Percentiles rank a stretch among this genome's conserved stretches.
Evolutionary conservation across 2,329 filamentous ascomycete species (phyloP).

Genomic region (Dothideomycetidae sp.): DNA sequence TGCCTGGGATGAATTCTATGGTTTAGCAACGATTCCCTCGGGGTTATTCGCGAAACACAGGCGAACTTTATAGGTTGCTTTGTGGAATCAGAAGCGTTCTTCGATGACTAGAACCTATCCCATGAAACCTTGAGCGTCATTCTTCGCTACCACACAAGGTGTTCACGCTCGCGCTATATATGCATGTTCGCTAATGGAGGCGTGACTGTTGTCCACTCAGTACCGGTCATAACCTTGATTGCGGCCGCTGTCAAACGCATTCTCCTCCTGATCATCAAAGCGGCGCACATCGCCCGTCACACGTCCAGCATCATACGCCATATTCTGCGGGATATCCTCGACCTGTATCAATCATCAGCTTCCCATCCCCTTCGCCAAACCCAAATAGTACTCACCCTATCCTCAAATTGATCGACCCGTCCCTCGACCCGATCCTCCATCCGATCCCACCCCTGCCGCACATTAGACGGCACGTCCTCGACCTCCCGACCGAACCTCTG

Average conservation of each 20-base stretch:
- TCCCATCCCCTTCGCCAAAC: no score
- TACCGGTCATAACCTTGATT: slow-evolving; percentile 4
- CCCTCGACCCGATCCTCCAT: slow-evolving; percentile 26
- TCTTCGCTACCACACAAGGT: no score
- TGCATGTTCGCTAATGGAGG: no score
- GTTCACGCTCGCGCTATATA: no score
- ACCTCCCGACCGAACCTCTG: slow-evolving; percentile 31
- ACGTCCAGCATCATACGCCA: slow-evolving; percentile 27
- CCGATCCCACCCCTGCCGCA: slow-evolving; percentile 21
- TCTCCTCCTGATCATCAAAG: slow-evolving; percentile 14
- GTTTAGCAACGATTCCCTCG: no score
- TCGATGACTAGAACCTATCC: no score
- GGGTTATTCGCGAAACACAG: no score
- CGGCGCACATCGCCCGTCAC: slow-evolving; percentile 22
- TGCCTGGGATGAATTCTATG: no score
- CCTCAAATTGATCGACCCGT: slow-evolving; percentile 30
- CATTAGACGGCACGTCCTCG: slow-evolving; percentile 19
- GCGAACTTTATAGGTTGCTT: no score
- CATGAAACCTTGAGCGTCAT: no score
- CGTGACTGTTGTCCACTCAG: no score
- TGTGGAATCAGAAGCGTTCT: no score
- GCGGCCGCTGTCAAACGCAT: slow-evolving; percentile 15
- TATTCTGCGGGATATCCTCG: slow-evolving; percentile 24
- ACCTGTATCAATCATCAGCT: slow-evolving; percentile 15
- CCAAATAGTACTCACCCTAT: slow-evolving; percentile 29